Base-by-base conservation (phyloP, 768 basidiomycete species). In the Pholiota microspora region DNA sequence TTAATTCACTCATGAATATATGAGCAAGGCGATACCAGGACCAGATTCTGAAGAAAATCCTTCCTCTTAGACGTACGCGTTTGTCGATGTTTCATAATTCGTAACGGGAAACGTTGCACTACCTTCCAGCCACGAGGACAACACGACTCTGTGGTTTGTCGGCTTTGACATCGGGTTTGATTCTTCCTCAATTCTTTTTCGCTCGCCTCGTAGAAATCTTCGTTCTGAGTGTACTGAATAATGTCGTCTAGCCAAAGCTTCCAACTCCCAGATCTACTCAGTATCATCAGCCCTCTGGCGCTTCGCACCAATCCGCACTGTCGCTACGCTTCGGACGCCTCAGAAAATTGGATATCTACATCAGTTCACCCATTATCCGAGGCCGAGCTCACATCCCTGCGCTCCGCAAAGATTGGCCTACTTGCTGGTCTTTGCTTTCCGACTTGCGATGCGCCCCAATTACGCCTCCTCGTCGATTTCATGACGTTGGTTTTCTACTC, bases 401-500 rank as follows among this genome's bases (percentile, higher is more conserved):
- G 51, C 16, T 54, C 69, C 8, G 62, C 61, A 18, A 75, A 74
- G 60, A 57, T 69, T 18, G 84, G 83, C 0, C 68, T 88, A 21
- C 72, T 85, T 25, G 82, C 81, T 0, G 73, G 82, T 1, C 72
- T 85, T 1, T 84, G 83, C 60, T 80, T 81, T 59, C 85, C 86
- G 7, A 76, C 69, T 2, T 81, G 78, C 58, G 85, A 86, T 60
- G 67, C 71, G 7, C 69, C 82, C 0, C 86, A 87, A 63, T 68
- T 88, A 21, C 69, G 73, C 28, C 69, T 83, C 31, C 67, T 80
- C 47, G 72, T 77, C 28, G 81, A 85, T 56, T 75, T 85, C 44
- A 60, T 80, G 52, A 73, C 75, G 35, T 57, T 80, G 48, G 51
- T 82, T 42, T 58, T 77, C 18, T 63, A 74, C 53, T 69, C 71